These are phyloP conservation scores for Silene uniflora DNA, from an alignment of 148 eudicot species.

Conservation along the genomic window DNA sequence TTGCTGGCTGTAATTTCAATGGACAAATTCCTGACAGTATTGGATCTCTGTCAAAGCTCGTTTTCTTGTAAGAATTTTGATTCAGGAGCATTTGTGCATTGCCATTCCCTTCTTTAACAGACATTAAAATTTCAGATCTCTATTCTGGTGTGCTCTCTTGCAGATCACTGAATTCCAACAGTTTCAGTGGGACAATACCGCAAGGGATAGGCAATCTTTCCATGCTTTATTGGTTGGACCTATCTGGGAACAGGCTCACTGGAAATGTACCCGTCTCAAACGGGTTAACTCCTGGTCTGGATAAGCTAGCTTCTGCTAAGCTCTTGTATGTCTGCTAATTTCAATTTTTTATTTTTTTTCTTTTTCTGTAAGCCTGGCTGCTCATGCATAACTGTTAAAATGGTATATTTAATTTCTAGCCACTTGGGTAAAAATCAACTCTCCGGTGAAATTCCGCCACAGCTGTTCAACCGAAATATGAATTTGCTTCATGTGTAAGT, in stretches of 20 bases:
- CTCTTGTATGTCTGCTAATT: constrained; percentile 22
- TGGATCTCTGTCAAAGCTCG: constrained; percentile 53
- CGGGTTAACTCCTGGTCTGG: constrained; percentile 49
- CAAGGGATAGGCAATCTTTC: constrained; percentile 20
- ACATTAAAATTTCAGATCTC: too few species aligned
- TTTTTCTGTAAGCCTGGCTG: too few species aligned
- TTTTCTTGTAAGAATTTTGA: constrained; percentile 47
- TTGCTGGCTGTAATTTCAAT: neutral
- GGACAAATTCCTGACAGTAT: constrained; percentile 28
- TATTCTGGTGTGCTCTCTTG: constrained; percentile 26
- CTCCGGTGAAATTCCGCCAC: neutral
- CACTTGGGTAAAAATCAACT: neutral
- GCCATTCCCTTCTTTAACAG: too few species aligned
- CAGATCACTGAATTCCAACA: neutral
- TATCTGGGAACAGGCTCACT: constrained; percentile 45
- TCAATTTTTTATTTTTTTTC: too few species aligned
- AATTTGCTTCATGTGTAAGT: neutral
- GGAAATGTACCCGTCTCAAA: constrained; percentile 58
- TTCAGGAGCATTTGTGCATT: too few species aligned
- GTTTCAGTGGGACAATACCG: neutral
- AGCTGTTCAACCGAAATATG: neutral
- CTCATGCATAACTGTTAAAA: too few species aligned
- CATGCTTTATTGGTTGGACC: constrained; percentile 44
- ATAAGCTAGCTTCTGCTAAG: constrained; percentile 40
- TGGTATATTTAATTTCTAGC: neutral